Evolutionary conservation across 202 grass and related monocot genomes (phyloP), one percentile per base, ranked within the genome.

Genomic region (Brachypodium distachyon): DNA sequence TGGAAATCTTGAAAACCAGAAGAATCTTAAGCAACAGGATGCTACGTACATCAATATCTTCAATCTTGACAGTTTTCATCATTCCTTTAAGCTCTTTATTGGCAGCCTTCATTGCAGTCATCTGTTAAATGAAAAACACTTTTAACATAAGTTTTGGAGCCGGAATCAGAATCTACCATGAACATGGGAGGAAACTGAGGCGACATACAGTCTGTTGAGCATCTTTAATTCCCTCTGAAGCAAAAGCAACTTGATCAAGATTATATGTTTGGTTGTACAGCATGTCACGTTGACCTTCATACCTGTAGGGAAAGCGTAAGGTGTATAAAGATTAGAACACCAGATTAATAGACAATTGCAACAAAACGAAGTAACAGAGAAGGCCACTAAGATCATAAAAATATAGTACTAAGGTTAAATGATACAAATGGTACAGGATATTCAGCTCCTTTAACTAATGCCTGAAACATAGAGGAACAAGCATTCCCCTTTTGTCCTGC

Each of bases 1-100:
- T 16, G 11, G 14, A 34, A 28, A 85, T 68, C 19, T 2, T 48
- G 48, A 29, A 37, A 40, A 48, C 59, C 67, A 5, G 23, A 69
- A 18, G 42, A 68, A 27, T 60, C 9, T 69, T 46, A 14, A 19
- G 32, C 23, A 76, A 29, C 43, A 73, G 40, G 47, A 78, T 58
- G 21, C 4, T 71, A 44, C 84, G 26, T 88, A 97, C 91, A 86
- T 94, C 94, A 61, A 94, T 94, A 74, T 93, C 94, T 50, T 93
- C 87, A 11, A 94, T 89, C 66, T 89, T 91, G 41, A 92, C 91
- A 54, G 91, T 94, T 81, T 98, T 98, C 95, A 94, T 98, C 91
- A 92, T 90, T 36, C 91, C 95, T 89, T 97, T 97, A 5, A 94
- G 84, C 74, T 98, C 95, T 67, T 98, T 92, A 67, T 98, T 98